A percentile compares a stretch with the other conserved stretches of the same genome.
Conservation (phyloP, 164 flowering plant genomes). For the Dillenia suffruticosa region DNA sequence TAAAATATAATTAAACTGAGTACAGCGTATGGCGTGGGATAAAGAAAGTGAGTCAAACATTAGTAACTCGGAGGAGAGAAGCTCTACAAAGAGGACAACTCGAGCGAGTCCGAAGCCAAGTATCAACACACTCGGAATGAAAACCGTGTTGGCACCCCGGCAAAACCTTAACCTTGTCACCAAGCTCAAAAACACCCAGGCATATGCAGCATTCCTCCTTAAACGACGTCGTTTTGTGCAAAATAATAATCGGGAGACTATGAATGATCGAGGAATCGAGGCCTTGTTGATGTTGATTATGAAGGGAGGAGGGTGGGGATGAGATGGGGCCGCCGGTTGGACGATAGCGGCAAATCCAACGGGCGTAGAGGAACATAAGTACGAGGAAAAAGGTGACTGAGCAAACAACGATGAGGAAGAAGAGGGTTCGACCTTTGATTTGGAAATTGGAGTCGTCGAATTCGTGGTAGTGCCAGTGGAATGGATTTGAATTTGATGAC, state of each 20-base stretch:
- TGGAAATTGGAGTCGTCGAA: conserved; percentile 53
- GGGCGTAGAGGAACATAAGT: conserved; percentile 52
- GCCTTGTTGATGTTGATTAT: conserved; percentile 11
- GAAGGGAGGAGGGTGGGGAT: conserved; percentile 5
- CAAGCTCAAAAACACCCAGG: conserved; percentile 44
- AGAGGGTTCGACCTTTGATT: conserved; percentile 53
- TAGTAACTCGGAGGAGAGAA: conserved; percentile 36
- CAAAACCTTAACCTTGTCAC: conserved; percentile 64
- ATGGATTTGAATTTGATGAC: conserved; percentile 4
- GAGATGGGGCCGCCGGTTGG: not conserved
- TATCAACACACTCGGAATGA: conserved; percentile 71
- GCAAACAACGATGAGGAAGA: conserved; percentile 39
- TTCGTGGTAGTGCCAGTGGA: conserved; percentile 58
- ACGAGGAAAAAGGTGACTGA: conserved; percentile 36
- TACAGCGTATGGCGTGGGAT: not conserved
- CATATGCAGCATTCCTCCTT: conserved; percentile 72
- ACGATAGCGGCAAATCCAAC: conserved; percentile 43
- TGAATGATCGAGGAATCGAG: conserved; percentile 29
- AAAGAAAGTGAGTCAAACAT: conserved; percentile 6
- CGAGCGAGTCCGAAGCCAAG: conserved; percentile 61
- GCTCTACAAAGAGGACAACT: conserved; percentile 82
- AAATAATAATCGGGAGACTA: conserved; percentile 39
- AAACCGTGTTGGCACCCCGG: conserved; percentile 61
- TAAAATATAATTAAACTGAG: too few species aligned
- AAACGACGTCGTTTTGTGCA: conserved; percentile 11